Conservation (phyloP, 768 basidiomycete genomes). For the Leccinum barrowsii region DNA sequence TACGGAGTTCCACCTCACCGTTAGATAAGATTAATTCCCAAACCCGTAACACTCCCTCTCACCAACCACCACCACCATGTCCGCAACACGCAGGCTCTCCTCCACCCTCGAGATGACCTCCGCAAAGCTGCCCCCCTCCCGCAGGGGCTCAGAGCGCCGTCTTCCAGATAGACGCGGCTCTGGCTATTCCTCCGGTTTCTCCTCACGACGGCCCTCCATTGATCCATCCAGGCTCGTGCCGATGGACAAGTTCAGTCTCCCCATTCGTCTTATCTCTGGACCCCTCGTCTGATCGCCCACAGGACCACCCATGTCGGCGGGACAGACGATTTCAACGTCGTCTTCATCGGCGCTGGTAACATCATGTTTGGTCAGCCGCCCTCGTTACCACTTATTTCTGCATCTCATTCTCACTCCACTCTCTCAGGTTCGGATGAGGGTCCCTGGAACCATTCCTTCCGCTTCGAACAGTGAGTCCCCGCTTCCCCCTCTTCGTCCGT, state of each 20-base stretch:
- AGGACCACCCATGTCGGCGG: slow-evolving; percentile 53
- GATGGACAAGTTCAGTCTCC: slow-evolving; percentile 66
- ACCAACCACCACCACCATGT: slow-evolving; percentile 19
- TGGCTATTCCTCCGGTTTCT: slow-evolving; percentile 39
- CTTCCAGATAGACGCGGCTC: slow-evolving; percentile 48
- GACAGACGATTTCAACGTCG: slow-evolving; percentile 82
- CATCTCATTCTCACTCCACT: slow-evolving; percentile 3
- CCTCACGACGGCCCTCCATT: slow-evolving; percentile 68
- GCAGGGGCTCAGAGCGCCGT: slow-evolving; percentile 45
- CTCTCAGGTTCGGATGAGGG: slow-evolving; percentile 76
- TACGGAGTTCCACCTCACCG: background rate
- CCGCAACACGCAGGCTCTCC: slow-evolving; percentile 23
- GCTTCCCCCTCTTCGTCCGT: background rate
- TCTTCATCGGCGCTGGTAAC: slow-evolving; percentile 94
- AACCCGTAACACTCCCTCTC: background rate
- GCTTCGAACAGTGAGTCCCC: slow-evolving; percentile 72
- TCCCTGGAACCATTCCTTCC: slow-evolving; percentile 92
- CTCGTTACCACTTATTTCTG: background rate
- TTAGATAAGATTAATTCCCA: slow-evolving; percentile 16
- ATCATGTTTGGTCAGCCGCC: slow-evolving; percentile 87
- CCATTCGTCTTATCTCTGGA: background rate
- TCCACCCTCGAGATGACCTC: slow-evolving; percentile 32
- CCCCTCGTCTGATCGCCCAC: slow-evolving; percentile 13
- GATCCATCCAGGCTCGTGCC: slow-evolving; percentile 73
- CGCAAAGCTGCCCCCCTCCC: slow-evolving; percentile 32